These are phyloP conservation scores for Waltiozyma sp. DNA, from an alignment of 1,139 yeast species.

Conservation along the genomic window DNA sequence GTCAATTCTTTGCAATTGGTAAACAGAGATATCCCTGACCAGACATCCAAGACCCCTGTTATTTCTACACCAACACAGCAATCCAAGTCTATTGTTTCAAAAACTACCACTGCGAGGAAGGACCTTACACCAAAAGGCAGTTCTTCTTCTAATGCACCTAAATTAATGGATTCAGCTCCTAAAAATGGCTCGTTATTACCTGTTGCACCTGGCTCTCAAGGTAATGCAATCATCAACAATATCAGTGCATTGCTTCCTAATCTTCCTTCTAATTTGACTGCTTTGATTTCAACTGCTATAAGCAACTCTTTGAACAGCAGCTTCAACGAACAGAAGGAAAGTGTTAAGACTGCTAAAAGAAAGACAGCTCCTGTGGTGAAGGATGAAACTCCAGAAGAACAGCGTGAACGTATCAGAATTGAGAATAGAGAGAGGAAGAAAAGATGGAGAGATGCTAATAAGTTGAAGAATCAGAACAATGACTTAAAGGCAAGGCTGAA, in stretches of 20 bases:
- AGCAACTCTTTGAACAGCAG: slow-evolving; percentile 14
- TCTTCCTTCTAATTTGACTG: slow-evolving; percentile 19
- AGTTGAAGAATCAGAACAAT: slow-evolving; percentile 74
- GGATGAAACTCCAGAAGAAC: slow-evolving; percentile 22
- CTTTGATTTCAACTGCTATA: slow-evolving; percentile 21
- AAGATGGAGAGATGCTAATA: slow-evolving; percentile 81
- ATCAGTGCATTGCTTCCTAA: slow-evolving; percentile 15
- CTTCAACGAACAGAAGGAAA: slow-evolving; percentile 2
- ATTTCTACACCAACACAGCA: background rate
- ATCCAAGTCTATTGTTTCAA: background rate
- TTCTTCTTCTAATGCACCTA: slow-evolving; percentile 3
- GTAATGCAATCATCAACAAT: slow-evolving; percentile 12
- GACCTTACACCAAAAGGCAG: background rate
- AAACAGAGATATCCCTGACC: too few relatives aligned
- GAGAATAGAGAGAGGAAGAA: slow-evolving; percentile 83
- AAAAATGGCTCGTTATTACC: slow-evolving; percentile 1
- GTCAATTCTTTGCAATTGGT: too few relatives aligned
- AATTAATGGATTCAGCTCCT: slow-evolving; percentile 1
- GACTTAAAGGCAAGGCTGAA: slow-evolving; percentile 72
- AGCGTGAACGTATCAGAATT: slow-evolving; percentile 47
- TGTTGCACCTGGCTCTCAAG: slow-evolving; percentile 11
- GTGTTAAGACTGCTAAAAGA: slow-evolving; percentile 3
- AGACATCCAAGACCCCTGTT: background rate
- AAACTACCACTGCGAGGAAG: background rate
- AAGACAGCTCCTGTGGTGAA: slow-evolving; percentile 3